phyloP scores from a whole-genome alignment of 2,329 filamentous ascomycete genomes.

The Arthrobotrys entomopaga region DNA sequence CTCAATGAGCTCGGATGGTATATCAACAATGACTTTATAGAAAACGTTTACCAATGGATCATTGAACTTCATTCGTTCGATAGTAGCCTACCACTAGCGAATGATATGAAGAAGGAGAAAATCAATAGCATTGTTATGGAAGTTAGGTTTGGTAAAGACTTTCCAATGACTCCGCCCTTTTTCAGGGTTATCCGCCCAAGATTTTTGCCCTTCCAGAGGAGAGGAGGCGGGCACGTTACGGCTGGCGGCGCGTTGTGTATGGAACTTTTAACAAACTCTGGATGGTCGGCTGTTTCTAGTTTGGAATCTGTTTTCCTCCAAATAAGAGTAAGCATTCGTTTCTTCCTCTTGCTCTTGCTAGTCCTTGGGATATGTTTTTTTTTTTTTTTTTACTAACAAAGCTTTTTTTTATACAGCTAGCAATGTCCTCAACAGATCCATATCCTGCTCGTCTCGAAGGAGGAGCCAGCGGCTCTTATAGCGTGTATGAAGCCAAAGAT shows the following conservation, averaged over 20 bases:
- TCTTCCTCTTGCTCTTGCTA: too few species aligned
- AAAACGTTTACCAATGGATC: conserved; percentile 89
- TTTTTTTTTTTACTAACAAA: conserved; percentile 10
- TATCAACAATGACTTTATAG: conserved; percentile 73
- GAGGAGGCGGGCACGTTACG: conserved; percentile 88
- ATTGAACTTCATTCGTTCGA: conserved; percentile 89
- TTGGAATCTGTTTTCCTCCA: conserved; percentile 84
- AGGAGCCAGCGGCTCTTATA: conserved; percentile 66
- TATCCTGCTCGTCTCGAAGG: conserved; percentile 45
- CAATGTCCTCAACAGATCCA: conserved; percentile 65
- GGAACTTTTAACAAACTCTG: conserved; percentile 80
- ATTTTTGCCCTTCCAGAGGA: conserved; percentile 76
- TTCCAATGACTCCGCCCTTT: conserved; percentile 83
- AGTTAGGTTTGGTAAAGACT: conserved; percentile 81
- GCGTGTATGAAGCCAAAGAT: conserved; percentile 74
- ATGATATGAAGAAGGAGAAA: conserved; percentile 74
- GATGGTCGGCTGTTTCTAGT: conserved; percentile 78
- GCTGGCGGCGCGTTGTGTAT: conserved; percentile 79
- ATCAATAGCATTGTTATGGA: conserved; percentile 81
- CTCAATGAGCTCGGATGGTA: conserved; percentile 82
- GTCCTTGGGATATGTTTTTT: too few species aligned
- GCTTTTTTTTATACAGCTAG: conserved; percentile 65
- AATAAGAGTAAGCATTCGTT: conserved; percentile 63
- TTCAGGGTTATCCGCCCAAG: conserved; percentile 83
- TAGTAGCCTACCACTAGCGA: conserved; percentile 72